phyloP scores from a whole-genome alignment of 2,329 filamentous ascomycete genomes.

The Ampelomyces quisqualis region DNA sequence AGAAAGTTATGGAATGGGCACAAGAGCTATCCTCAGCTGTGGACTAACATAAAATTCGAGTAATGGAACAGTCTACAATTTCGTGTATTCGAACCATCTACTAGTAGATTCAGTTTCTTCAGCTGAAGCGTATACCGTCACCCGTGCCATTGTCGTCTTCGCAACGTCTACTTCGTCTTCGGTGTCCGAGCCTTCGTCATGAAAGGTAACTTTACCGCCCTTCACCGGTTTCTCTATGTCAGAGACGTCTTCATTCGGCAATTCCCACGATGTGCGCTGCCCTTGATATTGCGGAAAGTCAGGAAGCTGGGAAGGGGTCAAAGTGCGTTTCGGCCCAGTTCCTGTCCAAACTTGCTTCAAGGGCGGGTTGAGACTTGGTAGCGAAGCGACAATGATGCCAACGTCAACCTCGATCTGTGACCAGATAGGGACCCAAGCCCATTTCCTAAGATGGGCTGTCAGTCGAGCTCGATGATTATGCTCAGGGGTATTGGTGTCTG shows the following conservation, averaged over 20 bases:
- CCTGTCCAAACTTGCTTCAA: constrained; percentile 24
- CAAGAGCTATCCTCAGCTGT: no score
- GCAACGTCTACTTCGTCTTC: constrained; percentile 9
- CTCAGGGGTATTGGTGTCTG: not conserved
- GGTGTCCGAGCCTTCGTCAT: constrained; percentile 16
- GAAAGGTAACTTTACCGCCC: constrained; percentile 7
- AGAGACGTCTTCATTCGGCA: not conserved
- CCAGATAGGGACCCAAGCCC: constrained; percentile 34
- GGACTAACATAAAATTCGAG: no score
- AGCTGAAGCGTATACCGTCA: no score
- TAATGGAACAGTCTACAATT: no score
- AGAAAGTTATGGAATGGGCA: no score
- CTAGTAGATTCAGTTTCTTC: no score
- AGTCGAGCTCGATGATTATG: not conserved
- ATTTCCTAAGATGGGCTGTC: no score
- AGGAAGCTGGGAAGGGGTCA: constrained; percentile 15
- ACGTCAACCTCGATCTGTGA: constrained; percentile 36
- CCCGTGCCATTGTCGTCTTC: constrained; percentile 1
- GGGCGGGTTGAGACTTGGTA: constrained; percentile 29
- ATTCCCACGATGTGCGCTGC: constrained; percentile 9
- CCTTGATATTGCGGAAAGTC: constrained; percentile 18
- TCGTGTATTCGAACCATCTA: no score
- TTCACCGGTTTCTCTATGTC: constrained; percentile 8
- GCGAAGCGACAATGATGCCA: constrained; percentile 30
- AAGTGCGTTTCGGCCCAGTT: constrained; percentile 5